These are phyloP conservation scores for Neospermospora avenae DNA, from an alignment of 2,329 filamentous ascomycete species.

Conservation along the genomic window DNA sequence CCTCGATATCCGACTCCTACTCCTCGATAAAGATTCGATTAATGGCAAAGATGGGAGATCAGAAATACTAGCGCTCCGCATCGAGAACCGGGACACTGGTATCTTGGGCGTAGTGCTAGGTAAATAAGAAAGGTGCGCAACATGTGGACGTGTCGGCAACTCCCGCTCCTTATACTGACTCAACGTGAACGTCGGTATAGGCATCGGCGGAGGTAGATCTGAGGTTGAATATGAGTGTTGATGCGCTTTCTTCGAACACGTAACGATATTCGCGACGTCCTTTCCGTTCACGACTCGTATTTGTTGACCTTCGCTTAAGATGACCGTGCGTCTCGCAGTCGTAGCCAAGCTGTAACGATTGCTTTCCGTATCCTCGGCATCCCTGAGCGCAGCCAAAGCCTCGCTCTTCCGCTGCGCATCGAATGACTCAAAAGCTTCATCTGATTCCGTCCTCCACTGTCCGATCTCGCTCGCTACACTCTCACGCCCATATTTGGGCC, in stretches of 20 bases:
- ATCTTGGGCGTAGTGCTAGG: background rate
- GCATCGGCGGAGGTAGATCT: background rate
- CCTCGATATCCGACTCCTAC: background rate
- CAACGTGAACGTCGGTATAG: background rate
- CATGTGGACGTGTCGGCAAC: background rate
- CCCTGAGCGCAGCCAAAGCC: background rate
- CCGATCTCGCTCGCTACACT: background rate
- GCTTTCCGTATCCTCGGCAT: background rate
- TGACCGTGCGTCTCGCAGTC: background rate
- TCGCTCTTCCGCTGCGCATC: background rate
- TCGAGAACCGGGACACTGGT: background rate
- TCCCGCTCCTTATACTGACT: background rate
- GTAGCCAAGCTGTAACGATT: background rate
- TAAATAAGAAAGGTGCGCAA: background rate
- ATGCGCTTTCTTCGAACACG: slow-evolving; percentile 2
- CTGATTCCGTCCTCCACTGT: background rate
- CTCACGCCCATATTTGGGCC: background rate
- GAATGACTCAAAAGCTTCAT: background rate
- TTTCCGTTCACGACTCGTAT: slow-evolving; percentile 8
- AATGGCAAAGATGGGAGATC: background rate
- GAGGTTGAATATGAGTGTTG: too few species aligned
- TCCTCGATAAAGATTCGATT: background rate
- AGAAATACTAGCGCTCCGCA: background rate
- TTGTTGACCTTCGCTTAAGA: slow-evolving; percentile 7
- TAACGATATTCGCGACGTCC: slow-evolving; percentile 15